Base-by-base conservation (phyloP, 495 filamentous ascomycete genomes). In the Parachaetomium inaequale region DNA sequence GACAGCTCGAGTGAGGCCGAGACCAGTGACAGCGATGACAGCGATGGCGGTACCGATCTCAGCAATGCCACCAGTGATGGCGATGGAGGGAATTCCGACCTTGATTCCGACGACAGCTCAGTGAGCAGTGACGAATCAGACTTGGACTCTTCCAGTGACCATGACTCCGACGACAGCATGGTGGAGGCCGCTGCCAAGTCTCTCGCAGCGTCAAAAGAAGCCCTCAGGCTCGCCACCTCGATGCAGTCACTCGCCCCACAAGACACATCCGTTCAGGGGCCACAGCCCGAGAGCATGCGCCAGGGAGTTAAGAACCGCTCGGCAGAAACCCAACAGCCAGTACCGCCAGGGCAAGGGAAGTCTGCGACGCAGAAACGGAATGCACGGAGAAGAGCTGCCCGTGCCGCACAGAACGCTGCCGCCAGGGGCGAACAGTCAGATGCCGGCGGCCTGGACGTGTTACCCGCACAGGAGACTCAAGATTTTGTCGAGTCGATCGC, bases 281-380 rank as follows among this genome's bases (percentile, higher is more conserved):
- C 28, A 7, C 34, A 52, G n/a, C 25, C 21, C n/a, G 32, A 55
- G 0, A 25, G 14, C 23, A 29, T 15, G 12, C 12, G 28, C 26
- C 28, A 34, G 40, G 14, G 25, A 38, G 12, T 1, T n/a, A 29
- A 50, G 4, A 4, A 43, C 4, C 0, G 12, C 28, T 53, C 46
- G 11, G 43, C 31, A 26, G 58, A 21, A 15, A 47, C n/a, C 2
- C 15, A 26, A 14, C 19, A 34, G n/a, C 42, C 57, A 15, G 71
- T 73, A 1, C 72, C 55, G 45, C 76, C 61, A 58, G 76, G 63
- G 38, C 71, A 58, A 31, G 79, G 78, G 12, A 74, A 69, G 34
- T 65, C 69, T 2, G 59, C 61, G 0, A 80, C 79, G 0, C 72
- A 74, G 65, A 74, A 68, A 47, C 71, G 79, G 8, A 82, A 82